Conservation (phyloP, 345 rosid genomes). For the Tarenaya hassleriana region DNA sequence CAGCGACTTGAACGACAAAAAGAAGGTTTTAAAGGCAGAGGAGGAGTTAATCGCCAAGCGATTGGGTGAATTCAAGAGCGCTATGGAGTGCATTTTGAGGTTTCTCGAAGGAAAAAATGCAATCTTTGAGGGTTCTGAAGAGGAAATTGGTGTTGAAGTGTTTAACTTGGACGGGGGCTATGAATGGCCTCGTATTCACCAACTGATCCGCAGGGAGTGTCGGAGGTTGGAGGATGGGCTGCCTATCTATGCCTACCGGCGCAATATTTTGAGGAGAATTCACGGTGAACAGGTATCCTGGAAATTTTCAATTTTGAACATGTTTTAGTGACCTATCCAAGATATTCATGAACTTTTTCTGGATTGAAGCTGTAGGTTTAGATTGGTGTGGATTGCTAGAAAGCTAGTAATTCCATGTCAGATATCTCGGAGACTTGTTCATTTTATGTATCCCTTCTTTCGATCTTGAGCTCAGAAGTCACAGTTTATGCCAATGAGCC, state of each 20-base stretch:
- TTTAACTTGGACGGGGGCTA: conserved; percentile 30
- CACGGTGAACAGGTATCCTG: conserved; percentile 43
- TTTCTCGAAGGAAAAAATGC: conserved; percentile 31
- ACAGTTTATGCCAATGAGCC: too few relatives aligned
- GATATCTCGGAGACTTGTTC: conserved; percentile 2
- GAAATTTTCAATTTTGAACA: background rate
- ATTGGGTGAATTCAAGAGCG: conserved; percentile 47
- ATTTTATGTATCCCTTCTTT: background rate
- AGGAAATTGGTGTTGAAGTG: conserved; percentile 23
- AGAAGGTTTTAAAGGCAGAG: conserved; percentile 34
- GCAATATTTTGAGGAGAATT: conserved; percentile 42
- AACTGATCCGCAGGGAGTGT: conserved; percentile 56
- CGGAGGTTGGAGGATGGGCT: conserved; percentile 65
- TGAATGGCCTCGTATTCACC: conserved; percentile 51
- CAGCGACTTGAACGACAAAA: conserved; percentile 16
- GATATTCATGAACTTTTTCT: background rate
- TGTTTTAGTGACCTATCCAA: too few relatives aligned
- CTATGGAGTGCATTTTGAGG: conserved; percentile 42
- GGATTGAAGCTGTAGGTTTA: conserved; percentile 3
- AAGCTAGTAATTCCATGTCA: background rate
- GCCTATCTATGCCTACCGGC: conserved; percentile 59
- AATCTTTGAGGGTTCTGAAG: conserved; percentile 5
- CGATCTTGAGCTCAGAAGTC: too few relatives aligned
- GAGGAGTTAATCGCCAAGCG: conserved; percentile 34
- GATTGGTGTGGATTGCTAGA: background rate